These are phyloP conservation scores for Globisporangium barbulae DNA, from an alignment of 352 stramenopile species.

Conservation along the genomic window DNA sequence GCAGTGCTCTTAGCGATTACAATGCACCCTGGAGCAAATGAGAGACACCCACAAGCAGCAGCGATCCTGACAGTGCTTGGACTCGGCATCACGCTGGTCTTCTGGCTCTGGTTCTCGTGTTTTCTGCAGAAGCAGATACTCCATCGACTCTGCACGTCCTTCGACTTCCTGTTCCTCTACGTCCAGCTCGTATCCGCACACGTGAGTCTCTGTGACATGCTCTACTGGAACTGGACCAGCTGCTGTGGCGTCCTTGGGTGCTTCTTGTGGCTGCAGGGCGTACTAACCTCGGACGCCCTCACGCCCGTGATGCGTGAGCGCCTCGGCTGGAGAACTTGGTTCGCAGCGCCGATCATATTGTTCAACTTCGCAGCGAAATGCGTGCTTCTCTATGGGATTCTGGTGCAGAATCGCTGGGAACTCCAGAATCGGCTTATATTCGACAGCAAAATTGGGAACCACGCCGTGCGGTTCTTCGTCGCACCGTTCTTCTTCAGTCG, in stretches of 20 bases:
- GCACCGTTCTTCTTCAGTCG: constrained; percentile 11
- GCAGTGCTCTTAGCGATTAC: background rate
- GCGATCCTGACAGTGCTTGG: background rate
- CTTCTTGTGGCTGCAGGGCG: constrained; percentile 19
- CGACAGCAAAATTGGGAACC: background rate
- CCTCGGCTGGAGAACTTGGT: constrained; percentile 4
- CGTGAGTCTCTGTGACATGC: constrained; percentile 10
- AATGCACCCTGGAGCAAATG: background rate
- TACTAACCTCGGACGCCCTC: constrained; percentile 19
- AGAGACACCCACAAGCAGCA: too few relatives aligned
- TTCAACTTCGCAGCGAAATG: constrained; percentile 9
- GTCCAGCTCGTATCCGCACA: constrained; percentile 15
- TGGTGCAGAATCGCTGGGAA: constrained; percentile 9
- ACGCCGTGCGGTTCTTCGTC: background rate
- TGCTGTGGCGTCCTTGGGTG: background rate
- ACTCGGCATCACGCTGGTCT: background rate
- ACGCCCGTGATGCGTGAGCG: constrained; percentile 12
- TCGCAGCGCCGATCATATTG: constrained; percentile 1
- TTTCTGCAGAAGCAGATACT: constrained; percentile 12
- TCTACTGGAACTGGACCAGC: constrained; percentile 11
- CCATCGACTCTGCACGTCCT: constrained; percentile 12
- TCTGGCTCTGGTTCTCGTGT: background rate
- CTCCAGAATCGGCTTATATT: constrained; percentile 21
- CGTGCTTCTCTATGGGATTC: constrained; percentile 1
- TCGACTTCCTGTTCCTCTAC: constrained; percentile 20